Base-by-base conservation (phyloP, 345 rosid genomes). In the Psidium friedrichsthalianum region DNA sequence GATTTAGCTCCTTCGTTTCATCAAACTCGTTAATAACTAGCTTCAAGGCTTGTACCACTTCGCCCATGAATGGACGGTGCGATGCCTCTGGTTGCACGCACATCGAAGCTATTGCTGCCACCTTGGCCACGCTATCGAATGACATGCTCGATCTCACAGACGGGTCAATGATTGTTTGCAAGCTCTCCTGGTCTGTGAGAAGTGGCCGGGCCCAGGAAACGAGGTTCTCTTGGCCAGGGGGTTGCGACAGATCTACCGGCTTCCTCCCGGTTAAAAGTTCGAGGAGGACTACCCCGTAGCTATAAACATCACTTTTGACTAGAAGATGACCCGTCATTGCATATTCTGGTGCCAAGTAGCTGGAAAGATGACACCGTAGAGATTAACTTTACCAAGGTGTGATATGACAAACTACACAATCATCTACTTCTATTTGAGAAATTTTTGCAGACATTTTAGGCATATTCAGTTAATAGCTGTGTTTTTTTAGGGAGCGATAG, bases 311-410 rank as follows among this genome's bases (percentile, higher is more conserved):
- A 86, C 95, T 94, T 87, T 94, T 94, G 83, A 94, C 95, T 9
- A 91, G 93, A 87, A 94, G 94, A 88, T 94, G 95, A 52, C 95
- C 94, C 0, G 95, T 93, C 95, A 94, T 94, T 85, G 97, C 97
- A 85, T 94, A 94, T 83, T 94, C 97, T 0, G 95, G 97, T 85
- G 97, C 97, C 85, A 93, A 88, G 88, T 93, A 94, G 55, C 97
- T 93, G 92, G 18, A 49, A 59, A 78, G 87, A 52, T 85, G 86
- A 56, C 42, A 56, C 40, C 47, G 40, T 32, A 69, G 20, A 69
- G 80, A 69, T 69, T 18, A 69, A 69, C 47, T 16, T 4, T 36
- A 69, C 47, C 24, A 42, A 69, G 42, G 80, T 0, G 13, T 32
- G 78, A 36, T 21, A 21, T 27, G 51, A 84, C 49, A 2, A 54